These are phyloP conservation scores for Mollisiaceae sp. DNA, from an alignment of 2,329 filamentous ascomycete species.

Conservation along the genomic window DNA sequence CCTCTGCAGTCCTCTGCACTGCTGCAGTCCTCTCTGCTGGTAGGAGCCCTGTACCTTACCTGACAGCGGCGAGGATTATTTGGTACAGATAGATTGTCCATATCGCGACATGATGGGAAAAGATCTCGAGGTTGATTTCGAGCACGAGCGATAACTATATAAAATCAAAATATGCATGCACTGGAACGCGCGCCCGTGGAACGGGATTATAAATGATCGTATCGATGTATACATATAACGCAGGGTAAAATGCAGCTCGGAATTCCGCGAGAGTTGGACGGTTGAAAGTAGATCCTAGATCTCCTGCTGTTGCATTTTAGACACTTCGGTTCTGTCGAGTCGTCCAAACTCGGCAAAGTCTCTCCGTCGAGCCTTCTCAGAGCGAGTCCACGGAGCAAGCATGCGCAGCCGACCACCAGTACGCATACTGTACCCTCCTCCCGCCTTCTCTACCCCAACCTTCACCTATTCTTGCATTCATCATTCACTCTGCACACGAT, in stretches of 20 bases:
- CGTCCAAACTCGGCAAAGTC: constrained; percentile 21
- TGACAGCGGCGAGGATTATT: constrained; percentile 1
- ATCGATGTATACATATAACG: background rate
- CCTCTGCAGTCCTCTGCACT: constrained; percentile 16
- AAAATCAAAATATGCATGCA: background rate
- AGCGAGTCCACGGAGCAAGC: constrained; percentile 2
- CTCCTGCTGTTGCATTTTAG: background rate
- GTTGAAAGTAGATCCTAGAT: background rate
- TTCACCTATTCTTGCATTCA: constrained; percentile 1
- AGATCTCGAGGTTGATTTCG: background rate
- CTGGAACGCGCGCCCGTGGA: background rate
- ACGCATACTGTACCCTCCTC: background rate
- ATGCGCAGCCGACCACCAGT: background rate
- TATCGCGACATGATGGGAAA: too few relatives aligned
- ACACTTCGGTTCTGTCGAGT: too few relatives aligned
- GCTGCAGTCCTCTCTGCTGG: constrained; percentile 18
- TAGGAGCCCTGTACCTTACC: constrained; percentile 17
- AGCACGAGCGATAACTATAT: background rate
- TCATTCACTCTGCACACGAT: constrained; percentile 2
- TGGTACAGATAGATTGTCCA: background rate
- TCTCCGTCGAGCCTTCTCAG: constrained; percentile 1
- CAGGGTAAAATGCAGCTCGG: background rate
- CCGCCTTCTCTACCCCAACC: constrained; percentile 2
- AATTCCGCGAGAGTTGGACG: background rate
- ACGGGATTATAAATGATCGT: background rate